Conservation (phyloP, 176 grass and related monocot genomes). For the Triticum turgidum region DNA sequence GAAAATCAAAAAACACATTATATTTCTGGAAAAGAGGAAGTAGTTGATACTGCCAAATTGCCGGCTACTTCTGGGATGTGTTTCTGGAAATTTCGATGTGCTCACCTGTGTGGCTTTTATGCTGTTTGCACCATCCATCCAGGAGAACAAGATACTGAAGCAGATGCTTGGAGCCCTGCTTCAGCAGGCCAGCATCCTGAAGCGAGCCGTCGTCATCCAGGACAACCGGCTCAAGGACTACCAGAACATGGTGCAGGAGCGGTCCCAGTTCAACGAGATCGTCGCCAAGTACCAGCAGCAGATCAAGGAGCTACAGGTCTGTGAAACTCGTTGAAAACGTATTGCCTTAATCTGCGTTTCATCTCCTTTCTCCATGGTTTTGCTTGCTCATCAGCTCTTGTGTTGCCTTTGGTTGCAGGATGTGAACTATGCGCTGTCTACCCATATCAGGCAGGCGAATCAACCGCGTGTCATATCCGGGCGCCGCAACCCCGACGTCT, state of each 20-base stretch:
- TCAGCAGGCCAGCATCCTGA: slow-evolving; percentile 48
- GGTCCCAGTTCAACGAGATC: slow-evolving; percentile 29
- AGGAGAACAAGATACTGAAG: slow-evolving; percentile 56
- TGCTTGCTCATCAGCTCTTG: neutral
- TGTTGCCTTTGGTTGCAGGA: slow-evolving; percentile 10
- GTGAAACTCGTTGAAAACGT: neutral
- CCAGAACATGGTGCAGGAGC: slow-evolving; percentile 45
- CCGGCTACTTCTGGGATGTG: neutral
- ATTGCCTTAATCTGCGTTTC: neutral
- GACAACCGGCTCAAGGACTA: slow-evolving; percentile 49
- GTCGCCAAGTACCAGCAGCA: slow-evolving; percentile 31
- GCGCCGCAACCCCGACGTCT: slow-evolving; percentile 40
- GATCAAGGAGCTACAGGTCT: slow-evolving; percentile 43
- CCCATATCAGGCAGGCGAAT: slow-evolving; percentile 20
- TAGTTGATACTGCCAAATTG: neutral
- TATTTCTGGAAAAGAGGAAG: neutral
- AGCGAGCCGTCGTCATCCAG: slow-evolving; percentile 51
- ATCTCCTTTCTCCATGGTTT: neutral
- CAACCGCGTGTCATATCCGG: neutral
- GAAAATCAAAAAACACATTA: no score
- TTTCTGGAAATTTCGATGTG: neutral
- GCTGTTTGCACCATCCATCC: neutral
- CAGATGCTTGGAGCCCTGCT: slow-evolving; percentile 47
- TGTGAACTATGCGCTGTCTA: slow-evolving; percentile 24
- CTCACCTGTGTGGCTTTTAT: neutral